Conservation (phyloP, 805 yeast genomes). For the Candida insectorum region DNA sequence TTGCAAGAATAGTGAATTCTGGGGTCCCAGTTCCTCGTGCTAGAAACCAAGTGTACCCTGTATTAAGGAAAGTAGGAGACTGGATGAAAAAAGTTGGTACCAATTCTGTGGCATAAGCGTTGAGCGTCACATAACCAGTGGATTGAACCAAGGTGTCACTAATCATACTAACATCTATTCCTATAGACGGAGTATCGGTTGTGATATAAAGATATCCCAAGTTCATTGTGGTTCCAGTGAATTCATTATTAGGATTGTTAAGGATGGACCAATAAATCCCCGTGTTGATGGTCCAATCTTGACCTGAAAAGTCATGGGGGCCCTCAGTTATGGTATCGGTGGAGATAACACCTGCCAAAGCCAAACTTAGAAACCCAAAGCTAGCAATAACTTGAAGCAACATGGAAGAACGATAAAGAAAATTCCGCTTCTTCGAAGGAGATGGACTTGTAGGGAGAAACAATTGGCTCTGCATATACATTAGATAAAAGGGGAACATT, state of each 20-base stretch:
- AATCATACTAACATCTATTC: constrained; percentile 10
- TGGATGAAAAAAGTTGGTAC: constrained; percentile 12
- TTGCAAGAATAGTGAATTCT: constrained; percentile 11
- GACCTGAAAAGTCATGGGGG: constrained; percentile 13
- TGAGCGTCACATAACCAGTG: constrained; percentile 15
- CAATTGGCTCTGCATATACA: too few relatives aligned
- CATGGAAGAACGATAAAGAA: too few relatives aligned
- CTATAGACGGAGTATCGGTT: constrained; percentile 9
- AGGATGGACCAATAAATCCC: constrained; percentile 25
- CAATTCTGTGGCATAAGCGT: constrained; percentile 12
- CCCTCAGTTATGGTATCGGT: constrained; percentile 16
- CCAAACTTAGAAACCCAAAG: too few relatives aligned
- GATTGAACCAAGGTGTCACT: neutral
- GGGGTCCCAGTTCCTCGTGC: constrained; percentile 13
- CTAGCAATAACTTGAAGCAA: too few relatives aligned
- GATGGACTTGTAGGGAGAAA: too few relatives aligned
- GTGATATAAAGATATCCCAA: constrained; percentile 17
- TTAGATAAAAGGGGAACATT: too few relatives aligned
- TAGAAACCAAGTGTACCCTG: constrained; percentile 16
- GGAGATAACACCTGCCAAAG: constrained; percentile 7
- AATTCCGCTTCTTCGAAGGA: too few relatives aligned
- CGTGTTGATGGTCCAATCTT: constrained; percentile 14
- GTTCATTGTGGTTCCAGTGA: constrained; percentile 17
- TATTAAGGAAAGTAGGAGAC: constrained; percentile 11
- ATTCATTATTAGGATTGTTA: constrained; percentile 15